Percentiles rank a stretch among this genome's conserved stretches.
Conservation (phyloP, 2,329 filamentous ascomycete species). For the Ascochyta fabae region DNA sequence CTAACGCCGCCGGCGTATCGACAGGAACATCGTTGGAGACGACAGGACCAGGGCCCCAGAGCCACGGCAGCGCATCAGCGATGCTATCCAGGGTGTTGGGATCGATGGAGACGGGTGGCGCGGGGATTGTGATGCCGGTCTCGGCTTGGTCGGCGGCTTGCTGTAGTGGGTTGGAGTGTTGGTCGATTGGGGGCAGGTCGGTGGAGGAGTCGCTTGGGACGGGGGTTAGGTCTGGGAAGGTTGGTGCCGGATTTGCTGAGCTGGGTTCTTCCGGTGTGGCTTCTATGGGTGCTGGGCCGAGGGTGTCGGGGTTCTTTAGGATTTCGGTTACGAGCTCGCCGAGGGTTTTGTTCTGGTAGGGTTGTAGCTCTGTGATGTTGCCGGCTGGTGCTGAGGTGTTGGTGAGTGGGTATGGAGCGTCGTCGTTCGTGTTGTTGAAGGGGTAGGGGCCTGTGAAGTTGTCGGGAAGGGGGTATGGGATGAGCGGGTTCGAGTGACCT, state of each 20-base stretch:
- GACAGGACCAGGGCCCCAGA: background rate
- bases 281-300: background rate
- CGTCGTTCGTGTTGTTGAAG: background rate
- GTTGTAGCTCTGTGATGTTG: background rate
- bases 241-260: too few relatives aligned
- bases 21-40: background rate
- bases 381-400: background rate
- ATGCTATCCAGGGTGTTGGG: background rate
- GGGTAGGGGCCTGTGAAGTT: conserved; percentile 8
- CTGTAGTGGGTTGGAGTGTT: background rate
- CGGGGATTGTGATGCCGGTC: background rate
- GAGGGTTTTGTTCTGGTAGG: conserved; percentile 12
- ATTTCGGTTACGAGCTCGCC: conserved; percentile 9
- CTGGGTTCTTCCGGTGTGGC: background rate
- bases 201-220: background rate
- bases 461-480: background rate
- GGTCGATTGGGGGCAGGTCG: background rate
- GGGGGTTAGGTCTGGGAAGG: background rate
- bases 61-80: conserved; percentile 9
- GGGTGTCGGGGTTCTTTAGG: background rate
- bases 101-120: background rate
- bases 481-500: background rate
- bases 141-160: conserved; percentile 8
- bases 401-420: background rate
- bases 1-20: too few relatives aligned